A percentile compares a stretch with the other conserved stretches of the same genome.
Evolutionary conservation across 2,329 filamentous ascomycete genomes (phyloP).

Genomic region (Macrophomina pseudophaseolina): DNA sequence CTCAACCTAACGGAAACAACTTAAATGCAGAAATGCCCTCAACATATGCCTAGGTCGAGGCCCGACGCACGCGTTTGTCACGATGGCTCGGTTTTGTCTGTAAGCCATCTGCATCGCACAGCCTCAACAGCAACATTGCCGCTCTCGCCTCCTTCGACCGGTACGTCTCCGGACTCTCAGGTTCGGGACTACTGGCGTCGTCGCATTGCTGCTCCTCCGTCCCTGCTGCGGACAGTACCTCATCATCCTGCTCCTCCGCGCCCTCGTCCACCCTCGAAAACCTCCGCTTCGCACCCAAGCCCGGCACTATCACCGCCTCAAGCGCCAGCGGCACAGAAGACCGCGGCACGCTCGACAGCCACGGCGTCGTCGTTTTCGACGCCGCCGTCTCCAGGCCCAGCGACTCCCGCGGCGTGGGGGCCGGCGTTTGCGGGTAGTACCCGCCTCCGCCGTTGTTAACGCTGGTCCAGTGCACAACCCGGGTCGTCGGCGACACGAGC

Average conservation of each 20-base stretch:
- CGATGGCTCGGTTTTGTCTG: constrained; percentile 25
- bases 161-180: neutral
- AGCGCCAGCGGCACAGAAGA: neutral
- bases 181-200: neutral
- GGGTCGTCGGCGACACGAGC: constrained; percentile 44
- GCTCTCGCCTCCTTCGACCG: constrained; percentile 38
- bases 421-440: neutral
- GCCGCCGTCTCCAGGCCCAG: neutral
- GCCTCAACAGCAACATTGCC: constrained; percentile 42
- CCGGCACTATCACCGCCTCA: neutral
- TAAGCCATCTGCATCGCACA: constrained; percentile 34
- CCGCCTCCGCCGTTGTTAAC: constrained; percentile 40
- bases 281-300: constrained; percentile 30
- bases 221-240: neutral
- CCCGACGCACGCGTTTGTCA: constrained; percentile 39
- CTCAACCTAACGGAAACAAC: neutral
- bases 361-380: neutral
- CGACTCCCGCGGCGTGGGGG: constrained; percentile 15
- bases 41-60: constrained; percentile 29
- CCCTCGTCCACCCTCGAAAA: constrained; percentile 29
- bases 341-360: constrained; percentile 31
- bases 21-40: neutral
- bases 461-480: constrained; percentile 46
- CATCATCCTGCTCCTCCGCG: constrained; percentile 15
- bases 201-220: neutral